These are phyloP conservation scores for Olyra latifolia DNA, from an alignment of 176 grass and related monocot species.

Conservation along the genomic window DNA sequence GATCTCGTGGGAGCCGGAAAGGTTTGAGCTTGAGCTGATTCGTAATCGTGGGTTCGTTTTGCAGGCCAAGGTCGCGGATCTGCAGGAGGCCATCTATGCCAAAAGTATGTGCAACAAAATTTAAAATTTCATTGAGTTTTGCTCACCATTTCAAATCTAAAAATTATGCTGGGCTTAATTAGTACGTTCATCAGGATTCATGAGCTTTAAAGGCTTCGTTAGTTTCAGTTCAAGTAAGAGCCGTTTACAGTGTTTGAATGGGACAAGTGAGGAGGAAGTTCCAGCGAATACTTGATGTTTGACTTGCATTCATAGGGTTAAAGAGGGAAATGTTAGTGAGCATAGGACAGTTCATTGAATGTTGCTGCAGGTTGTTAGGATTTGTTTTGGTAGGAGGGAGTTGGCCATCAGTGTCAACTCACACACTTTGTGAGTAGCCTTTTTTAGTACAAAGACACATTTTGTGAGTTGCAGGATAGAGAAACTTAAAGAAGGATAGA, in stretches of 20 bases:
- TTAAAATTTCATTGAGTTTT: background rate
- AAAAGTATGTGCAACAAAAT: slow-evolving; percentile 46
- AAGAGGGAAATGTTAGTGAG: background rate
- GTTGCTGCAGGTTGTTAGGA: slow-evolving; percentile 6
- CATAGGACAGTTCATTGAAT: background rate
- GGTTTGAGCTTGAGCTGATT: background rate
- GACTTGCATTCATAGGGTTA: background rate
- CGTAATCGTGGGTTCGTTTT: background rate
- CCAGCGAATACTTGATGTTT: background rate
- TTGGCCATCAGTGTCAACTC: slow-evolving; percentile 18
- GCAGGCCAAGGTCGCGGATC: slow-evolving; percentile 94
- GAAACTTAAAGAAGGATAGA: background rate
- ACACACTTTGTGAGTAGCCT: background rate
- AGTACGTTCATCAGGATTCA: background rate
- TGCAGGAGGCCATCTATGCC: slow-evolving; percentile 75
- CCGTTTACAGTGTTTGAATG: background rate
- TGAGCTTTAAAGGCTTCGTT: background rate
- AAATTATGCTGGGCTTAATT: background rate
- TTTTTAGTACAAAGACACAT: background rate
- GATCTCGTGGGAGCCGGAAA: background rate
- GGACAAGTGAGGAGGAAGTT: background rate
- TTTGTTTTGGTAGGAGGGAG: slow-evolving; percentile 25
- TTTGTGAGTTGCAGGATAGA: background rate
- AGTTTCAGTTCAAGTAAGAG: background rate
- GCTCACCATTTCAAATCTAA: background rate